A percentile compares a stretch with the other conserved stretches of the same genome.
Evolutionary conservation across 2,329 filamentous ascomycete genomes (phyloP).

Genomic region (Hypoxylon sp.): DNA sequence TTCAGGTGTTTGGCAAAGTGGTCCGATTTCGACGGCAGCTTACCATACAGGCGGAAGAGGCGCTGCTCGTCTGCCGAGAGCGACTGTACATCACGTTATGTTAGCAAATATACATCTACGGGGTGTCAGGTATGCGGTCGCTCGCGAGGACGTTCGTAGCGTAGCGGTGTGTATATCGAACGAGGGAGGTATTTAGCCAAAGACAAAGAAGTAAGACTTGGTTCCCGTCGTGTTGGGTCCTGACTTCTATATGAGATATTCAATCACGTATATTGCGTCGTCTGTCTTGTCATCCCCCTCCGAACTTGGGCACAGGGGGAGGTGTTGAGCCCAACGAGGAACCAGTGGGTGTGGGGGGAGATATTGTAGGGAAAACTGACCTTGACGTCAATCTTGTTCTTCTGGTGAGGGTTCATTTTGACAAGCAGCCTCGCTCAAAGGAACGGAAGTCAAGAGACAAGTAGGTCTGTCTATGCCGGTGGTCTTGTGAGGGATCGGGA

Average conservation of each 20-base stretch:
- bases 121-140: neutral
- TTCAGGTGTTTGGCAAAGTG: conserved; percentile 98
- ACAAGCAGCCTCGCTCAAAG: conserved; percentile 32
- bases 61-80: conserved; percentile 95
- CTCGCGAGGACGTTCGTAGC: conserved; percentile 8
- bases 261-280: conserved; percentile 8
- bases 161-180: conserved; percentile 33
- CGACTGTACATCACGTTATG: conserved; percentile 68
- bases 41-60: conserved; percentile 96
- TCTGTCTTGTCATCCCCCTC: conserved; percentile 3
- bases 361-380: conserved; percentile 69
- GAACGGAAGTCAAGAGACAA: conserved; percentile 21
- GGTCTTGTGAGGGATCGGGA: conserved; percentile 24
- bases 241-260: neutral
- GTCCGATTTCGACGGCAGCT: conserved; percentile 96
- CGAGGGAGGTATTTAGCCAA: conserved; percentile 1
- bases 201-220: conserved; percentile 30
- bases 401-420: conserved; percentile 94
- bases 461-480: conserved; percentile 20
- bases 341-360: conserved; percentile 26
- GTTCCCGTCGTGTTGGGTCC: neutral
- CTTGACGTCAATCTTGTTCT: conserved; percentile 98
- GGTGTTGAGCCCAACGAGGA: conserved; percentile 32
- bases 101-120: conserved; percentile 17
- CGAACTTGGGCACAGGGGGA: conserved; percentile 29